phyloP scores from a whole-genome alignment of 1,139 yeast genomes.

The Diutina rugosa region DNA sequence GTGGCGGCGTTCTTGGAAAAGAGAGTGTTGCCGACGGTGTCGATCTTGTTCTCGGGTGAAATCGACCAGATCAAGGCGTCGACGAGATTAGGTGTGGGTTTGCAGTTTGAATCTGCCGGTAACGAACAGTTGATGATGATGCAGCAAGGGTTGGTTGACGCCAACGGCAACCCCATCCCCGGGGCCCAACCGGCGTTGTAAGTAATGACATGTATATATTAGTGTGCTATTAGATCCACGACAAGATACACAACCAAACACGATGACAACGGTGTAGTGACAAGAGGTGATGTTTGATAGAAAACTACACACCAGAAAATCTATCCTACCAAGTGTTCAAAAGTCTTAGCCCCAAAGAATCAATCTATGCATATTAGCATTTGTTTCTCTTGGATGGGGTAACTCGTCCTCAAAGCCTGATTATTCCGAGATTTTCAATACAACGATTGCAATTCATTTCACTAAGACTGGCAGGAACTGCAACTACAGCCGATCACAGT shows the following conservation, averaged over 20 bases:
- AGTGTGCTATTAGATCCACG: neutral
- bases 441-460: too few species aligned
- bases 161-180: slow-evolving; percentile 74
- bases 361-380: too few species aligned
- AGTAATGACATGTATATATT: slow-evolving; percentile 9
- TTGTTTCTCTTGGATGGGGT: too few species aligned
- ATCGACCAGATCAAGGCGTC: slow-evolving; percentile 81
- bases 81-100: slow-evolving; percentile 83
- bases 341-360: too few species aligned
- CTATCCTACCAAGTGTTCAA: too few species aligned
- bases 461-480: too few species aligned
- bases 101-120: slow-evolving; percentile 92
- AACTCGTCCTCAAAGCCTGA: too few species aligned
- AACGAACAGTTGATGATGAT: slow-evolving; percentile 67
- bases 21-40: slow-evolving; percentile 84
- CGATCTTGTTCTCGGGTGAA: slow-evolving; percentile 80
- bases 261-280: neutral
- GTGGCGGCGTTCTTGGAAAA: slow-evolving; percentile 86
- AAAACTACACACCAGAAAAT: too few species aligned
- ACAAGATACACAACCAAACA: neutral
- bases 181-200: slow-evolving; percentile 42
- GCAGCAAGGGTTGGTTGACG: slow-evolving; percentile 73
- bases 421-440: too few species aligned
- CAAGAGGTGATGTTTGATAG: too few species aligned
- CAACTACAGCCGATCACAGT: too few species aligned